phyloP scores from a whole-genome alignment of 768 basidiomycete genomes.

The Zangia roseola region DNA sequence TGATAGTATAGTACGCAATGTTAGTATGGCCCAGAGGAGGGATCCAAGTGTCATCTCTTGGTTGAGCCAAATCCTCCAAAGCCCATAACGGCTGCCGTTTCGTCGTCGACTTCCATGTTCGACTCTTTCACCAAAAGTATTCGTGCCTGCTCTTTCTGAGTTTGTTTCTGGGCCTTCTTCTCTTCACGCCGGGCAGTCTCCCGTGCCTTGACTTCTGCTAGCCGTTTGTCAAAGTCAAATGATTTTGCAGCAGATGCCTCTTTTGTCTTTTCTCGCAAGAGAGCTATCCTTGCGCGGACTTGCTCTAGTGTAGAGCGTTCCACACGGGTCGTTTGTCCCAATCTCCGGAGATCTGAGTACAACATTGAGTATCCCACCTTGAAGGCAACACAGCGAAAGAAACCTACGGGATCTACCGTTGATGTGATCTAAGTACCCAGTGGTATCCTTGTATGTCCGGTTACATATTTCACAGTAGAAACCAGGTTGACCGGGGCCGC shows the following conservation, averaged over 20 bases:
- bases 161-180: constrained; percentile 79
- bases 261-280: constrained; percentile 83
- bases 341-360: constrained; percentile 71
- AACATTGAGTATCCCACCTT: background rate
- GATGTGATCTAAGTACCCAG: constrained; percentile 93
- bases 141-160: constrained; percentile 69
- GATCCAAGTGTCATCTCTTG: constrained; percentile 58
- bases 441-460: constrained; percentile 89
- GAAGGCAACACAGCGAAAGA: background rate
- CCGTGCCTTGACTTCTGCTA: constrained; percentile 76
- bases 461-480: constrained; percentile 93
- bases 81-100: constrained; percentile 85
- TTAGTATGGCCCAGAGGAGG: constrained; percentile 4
- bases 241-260: constrained; percentile 80
- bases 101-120: constrained; percentile 48
- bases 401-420: constrained; percentile 89
- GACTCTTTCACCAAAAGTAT: constrained; percentile 59
- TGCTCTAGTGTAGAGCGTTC: constrained; percentile 89
- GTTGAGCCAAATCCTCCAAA: constrained; percentile 86
- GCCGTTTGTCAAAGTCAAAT: constrained; percentile 92
- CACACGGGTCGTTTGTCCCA: constrained; percentile 96
- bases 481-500: constrained; percentile 88
- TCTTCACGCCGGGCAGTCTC: constrained; percentile 66
- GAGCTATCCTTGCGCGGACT: constrained; percentile 88
- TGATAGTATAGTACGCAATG: constrained; percentile 15